Base-by-base conservation (phyloP, 1,139 yeast species). In the Pichia sp. region DNA sequence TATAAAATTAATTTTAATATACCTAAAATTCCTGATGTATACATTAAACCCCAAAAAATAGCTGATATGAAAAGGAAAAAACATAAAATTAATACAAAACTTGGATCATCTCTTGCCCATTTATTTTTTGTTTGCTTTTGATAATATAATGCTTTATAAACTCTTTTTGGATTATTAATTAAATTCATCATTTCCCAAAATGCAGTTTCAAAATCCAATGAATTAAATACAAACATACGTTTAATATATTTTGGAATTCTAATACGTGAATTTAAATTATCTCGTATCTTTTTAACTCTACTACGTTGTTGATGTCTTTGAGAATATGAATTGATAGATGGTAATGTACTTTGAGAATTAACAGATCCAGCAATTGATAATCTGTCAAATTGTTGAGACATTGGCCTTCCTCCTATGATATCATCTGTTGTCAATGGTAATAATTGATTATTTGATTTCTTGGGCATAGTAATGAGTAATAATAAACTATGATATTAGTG, bases 61-160 rank as follows among this genome's bases (percentile, higher is more conserved):
- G 96, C 96, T 56, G 92, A 81, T 11, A 86, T 65, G 2, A 80
- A 73, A 33, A 89, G 67, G 53, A 88, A 76, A 1, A 73, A 69
- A 18, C 88, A 78, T 46, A 88, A 71, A 43, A 89, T 69, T 40
- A 89, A 77, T 51, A 86, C 80, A 63, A 89, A 89, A 34, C 94
- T 83, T 0, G 97, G 97, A 63, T 89, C 97, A 63, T 89, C 97
- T 56, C 97, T 72, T 0, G 95, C 83, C 81, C 92, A 87, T 53
- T 76, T 74, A 56, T 78, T 78, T 57, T 78, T 79, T 2, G 86
- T 81, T 57, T 81, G 86, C 56, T 76, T 79, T 58, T 87, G 90
- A 64, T 86, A 87, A 63, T 86, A 87, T 52, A 87, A 77, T 28
- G 92, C 79, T 55, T 86, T 75, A 70, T 86, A 88, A 63, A 89